Base-by-base conservation (phyloP, 495 filamentous ascomycete species). In the Glutinoglossum americanum region DNA sequence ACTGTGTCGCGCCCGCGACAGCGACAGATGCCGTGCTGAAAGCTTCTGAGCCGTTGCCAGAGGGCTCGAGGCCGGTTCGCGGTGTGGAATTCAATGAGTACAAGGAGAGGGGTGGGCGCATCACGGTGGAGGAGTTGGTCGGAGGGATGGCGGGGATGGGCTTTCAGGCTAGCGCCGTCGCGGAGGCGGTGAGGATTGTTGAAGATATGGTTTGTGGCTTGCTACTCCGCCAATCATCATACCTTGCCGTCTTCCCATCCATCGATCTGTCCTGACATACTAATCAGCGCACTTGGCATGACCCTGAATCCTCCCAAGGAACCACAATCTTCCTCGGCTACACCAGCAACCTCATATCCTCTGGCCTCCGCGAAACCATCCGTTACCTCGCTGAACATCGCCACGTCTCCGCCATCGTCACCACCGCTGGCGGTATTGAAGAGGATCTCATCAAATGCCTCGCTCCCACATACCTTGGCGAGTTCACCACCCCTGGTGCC, bases 371-470 rank as follows among this genome's bases (percentile, higher is more conserved):
- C 21, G 87, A 92, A 60, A 92, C 87, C 26, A 71, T 99, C 62
- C 85, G 93, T 25, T 97, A 87, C 68, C 78, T 97, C 0, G 90
- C 94, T 13, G 77, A 95, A 67, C 87, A 97, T 69, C 78, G 80
- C 35, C 89, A 97, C 66, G 80, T 97, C 59, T 89, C 85, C 0
- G 85, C 82, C 58, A 84, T 97, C 61, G 93, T 99, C 58, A 93
- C 90, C 17, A 93, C 92, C 1, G 92, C 93, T 0, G 92, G 92
- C n/a, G 93, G 89, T 4, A 78, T 99, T 33, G 92, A 99, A 68
- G 92, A 99, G 68, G 92, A 97, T 66, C 75, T 99, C 48, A 97
- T 97, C 74, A 99, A 99, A 71, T 97, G 93, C 62, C 80, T 97
- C 0, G 92, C 81, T 4, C 82, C 85, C 21, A 99, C 93, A 10